Percentiles rank a stretch among this genome's conserved stretches.
phyloP scores from a whole-genome alignment of 169 alveolate genomes.

The Ophryocystis elektroscirrha region DNA sequence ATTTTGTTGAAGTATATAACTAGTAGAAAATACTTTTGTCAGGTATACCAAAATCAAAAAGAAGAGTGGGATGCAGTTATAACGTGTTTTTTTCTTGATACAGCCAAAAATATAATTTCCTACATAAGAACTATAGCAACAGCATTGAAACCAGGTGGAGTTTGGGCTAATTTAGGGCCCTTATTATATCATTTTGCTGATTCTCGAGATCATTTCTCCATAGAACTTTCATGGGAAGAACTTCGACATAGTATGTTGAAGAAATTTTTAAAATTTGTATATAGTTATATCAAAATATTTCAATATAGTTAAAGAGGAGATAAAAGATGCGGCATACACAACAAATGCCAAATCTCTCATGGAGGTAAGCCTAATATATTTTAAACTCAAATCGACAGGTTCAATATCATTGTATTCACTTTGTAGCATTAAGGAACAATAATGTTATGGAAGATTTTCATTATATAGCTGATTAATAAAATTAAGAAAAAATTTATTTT shows the following conservation, averaged over 20 bases:
- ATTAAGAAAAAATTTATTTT: no score
- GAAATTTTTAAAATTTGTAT: not conserved
- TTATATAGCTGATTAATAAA: no score
- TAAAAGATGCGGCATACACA: constrained; percentile 59
- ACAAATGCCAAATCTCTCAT: constrained; percentile 55
- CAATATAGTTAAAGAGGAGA: constrained; percentile 38
- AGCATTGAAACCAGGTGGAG: constrained; percentile 58
- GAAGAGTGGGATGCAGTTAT: constrained; percentile 70
- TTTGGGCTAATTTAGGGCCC: constrained; percentile 94
- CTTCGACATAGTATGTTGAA: constrained; percentile 4
- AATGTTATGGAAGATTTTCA: no score
- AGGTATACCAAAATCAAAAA: constrained; percentile 31
- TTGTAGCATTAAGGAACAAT: no score
- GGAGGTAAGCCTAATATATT: no score
- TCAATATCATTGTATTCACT: no score
- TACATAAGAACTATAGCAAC: constrained; percentile 76
- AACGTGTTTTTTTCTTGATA: constrained; percentile 85
- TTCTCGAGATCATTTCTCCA: constrained; percentile 49
- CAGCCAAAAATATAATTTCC: constrained; percentile 80
- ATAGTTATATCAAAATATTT: constrained; percentile 45
- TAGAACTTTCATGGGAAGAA: constrained; percentile 84
- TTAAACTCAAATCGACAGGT: no score
- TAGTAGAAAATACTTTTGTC: constrained; percentile 3
- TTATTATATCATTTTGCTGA: constrained; percentile 85
- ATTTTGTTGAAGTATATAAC: constrained; percentile 61